A percentile compares a stretch with the other conserved stretches of the same genome.
These are phyloP conservation scores for Coemansia erecta DNA, from an alignment of 192 early-diverging fungal genomes.

Conservation along the genomic window DNA sequence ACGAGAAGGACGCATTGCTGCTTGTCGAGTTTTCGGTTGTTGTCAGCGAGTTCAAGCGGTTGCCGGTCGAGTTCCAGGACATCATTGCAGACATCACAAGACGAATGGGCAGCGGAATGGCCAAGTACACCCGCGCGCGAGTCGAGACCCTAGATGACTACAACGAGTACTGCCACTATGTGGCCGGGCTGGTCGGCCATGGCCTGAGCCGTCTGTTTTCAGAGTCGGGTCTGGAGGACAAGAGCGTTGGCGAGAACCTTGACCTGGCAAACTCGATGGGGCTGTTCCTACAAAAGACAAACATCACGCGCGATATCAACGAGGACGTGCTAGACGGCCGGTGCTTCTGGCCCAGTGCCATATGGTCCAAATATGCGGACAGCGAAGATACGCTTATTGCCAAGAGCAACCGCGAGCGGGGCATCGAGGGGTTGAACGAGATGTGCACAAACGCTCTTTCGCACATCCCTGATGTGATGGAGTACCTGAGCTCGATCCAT, in stretches of 20 bases:
- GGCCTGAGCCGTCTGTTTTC: conserved; percentile 91
- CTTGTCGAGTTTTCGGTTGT: conserved; percentile 88
- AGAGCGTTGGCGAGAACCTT: conserved; percentile 48
- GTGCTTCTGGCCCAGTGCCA: conserved; percentile 94
- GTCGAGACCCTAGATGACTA: conserved; percentile 82
- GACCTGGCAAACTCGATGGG: conserved; percentile 91
- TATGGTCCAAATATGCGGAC: conserved; percentile 85
- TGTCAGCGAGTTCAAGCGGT: conserved; percentile 80
- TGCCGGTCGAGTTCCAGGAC: conserved; percentile 70
- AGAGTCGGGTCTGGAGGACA: conserved; percentile 77
- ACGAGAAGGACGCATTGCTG: conserved; percentile 92
- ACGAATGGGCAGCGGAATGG: conserved; percentile 95
- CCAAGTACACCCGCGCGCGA: conserved; percentile 70
- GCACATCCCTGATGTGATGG: conserved; percentile 83
- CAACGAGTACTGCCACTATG: conserved; percentile 97
- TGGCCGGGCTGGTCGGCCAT: conserved; percentile 92
- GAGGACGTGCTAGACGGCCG: conserved; percentile 88
- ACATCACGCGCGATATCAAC: conserved; percentile 94
- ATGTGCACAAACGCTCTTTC: conserved; percentile 84
- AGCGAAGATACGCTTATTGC: conserved; percentile 69
- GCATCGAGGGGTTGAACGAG: conserved; percentile 80
- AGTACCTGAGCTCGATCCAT: conserved; percentile 74
- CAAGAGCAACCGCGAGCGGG: conserved; percentile 65
- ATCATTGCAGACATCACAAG: conserved; percentile 90
- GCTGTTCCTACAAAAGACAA: conserved; percentile 96